These are phyloP conservation scores for Geotrichum bryndzae DNA, from an alignment of 1,139 yeast genomes.

Conservation along the genomic window DNA sequence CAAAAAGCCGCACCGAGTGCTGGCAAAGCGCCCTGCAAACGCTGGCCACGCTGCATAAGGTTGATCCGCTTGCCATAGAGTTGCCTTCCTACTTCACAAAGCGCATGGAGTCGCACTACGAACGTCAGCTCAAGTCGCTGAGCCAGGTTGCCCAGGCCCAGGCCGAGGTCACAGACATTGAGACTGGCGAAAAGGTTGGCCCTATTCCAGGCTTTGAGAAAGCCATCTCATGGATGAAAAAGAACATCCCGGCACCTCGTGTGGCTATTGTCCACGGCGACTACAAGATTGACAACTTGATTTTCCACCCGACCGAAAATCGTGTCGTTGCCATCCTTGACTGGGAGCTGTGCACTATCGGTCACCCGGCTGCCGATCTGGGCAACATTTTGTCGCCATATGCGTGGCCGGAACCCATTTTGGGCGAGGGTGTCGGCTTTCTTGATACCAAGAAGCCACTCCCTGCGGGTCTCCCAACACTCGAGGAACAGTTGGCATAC, in stretches of 20 bases:
- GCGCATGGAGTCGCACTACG: constrained; percentile 44
- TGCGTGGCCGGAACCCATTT: constrained; percentile 38
- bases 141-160: constrained; percentile 47
- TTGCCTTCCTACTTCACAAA: constrained; percentile 42
- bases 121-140: constrained; percentile 51
- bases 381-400: constrained; percentile 58
- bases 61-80: constrained; percentile 44
- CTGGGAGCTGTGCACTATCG: constrained; percentile 66
- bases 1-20: constrained; percentile 27
- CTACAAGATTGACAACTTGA: constrained; percentile 58
- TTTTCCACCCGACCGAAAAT: constrained; percentile 48
- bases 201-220: constrained; percentile 47
- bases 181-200: constrained; percentile 40
- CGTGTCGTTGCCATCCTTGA: constrained; percentile 54
- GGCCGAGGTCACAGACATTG: constrained; percentile 30
- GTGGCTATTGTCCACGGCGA: constrained; percentile 59
- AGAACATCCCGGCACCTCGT: constrained; percentile 46
- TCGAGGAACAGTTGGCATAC: constrained; percentile 24
- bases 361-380: constrained; percentile 61
- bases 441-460: constrained; percentile 14
- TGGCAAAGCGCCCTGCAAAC: constrained; percentile 53
- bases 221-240: constrained; percentile 43
- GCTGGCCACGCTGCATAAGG: constrained; percentile 47
- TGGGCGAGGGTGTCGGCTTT: constrained; percentile 17
- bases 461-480: constrained; percentile 29